phyloP scores from a whole-genome alignment of 2,329 filamentous ascomycete genomes.

The Microsporum canis region DNA sequence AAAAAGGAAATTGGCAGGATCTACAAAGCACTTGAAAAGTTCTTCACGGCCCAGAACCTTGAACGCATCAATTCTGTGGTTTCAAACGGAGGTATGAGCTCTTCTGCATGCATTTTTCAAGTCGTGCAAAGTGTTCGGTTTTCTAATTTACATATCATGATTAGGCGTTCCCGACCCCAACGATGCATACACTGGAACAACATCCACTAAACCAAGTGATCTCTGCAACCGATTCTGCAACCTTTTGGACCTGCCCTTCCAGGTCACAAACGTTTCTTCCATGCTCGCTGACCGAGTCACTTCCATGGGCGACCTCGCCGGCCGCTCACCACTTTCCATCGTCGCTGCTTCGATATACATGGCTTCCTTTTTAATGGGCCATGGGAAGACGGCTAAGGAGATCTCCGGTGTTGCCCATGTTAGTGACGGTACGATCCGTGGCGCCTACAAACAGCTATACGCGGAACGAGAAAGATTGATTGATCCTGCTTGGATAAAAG shows the following conservation, averaged over 20 bases:
- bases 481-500: constrained; percentile 60
- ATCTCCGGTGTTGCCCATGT: constrained; percentile 78
- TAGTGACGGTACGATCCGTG: constrained; percentile 93
- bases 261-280: constrained; percentile 68
- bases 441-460: constrained; percentile 83
- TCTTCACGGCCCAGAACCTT: constrained; percentile 63
- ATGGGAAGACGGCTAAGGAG: constrained; percentile 69
- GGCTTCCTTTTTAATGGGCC: constrained; percentile 74
- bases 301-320: constrained; percentile 68
- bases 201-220: constrained; percentile 67
- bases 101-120: constrained; percentile 8
- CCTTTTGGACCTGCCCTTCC: constrained; percentile 62
- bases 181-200: constrained; percentile 58
- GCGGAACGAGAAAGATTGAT: constrained; percentile 62
- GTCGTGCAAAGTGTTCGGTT: constrained; percentile 7
- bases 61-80: constrained; percentile 42
- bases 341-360: constrained; percentile 96
- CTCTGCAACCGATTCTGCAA: constrained; percentile 86
- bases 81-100: constrained; percentile 45
- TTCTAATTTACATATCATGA: constrained; percentile 4
- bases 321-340: constrained; percentile 84
- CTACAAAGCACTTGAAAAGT: constrained; percentile 86
- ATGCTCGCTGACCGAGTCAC: constrained; percentile 68
- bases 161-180: constrained; percentile 36
- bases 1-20: constrained; percentile 97